phyloP scores from a whole-genome alignment of 2,329 filamentous ascomycete species.

The Aspergillus phoenicis region DNA sequence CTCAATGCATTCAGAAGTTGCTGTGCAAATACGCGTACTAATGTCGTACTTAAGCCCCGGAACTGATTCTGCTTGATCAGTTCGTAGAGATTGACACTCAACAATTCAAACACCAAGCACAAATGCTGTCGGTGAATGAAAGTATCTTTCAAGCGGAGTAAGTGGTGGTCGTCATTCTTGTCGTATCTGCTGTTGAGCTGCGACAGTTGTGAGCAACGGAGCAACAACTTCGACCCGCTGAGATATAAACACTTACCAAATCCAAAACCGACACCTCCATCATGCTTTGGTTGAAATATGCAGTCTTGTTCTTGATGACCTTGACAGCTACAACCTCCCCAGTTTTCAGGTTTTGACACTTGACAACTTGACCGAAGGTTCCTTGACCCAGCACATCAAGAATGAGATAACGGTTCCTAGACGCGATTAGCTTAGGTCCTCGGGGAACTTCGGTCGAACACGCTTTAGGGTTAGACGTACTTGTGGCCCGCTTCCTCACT shows the following conservation, averaged over 20 bases:
- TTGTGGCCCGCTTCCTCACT: constrained; percentile 98
- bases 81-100: constrained; percentile 97
- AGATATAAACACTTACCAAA: constrained; percentile 61
- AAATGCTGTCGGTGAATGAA: constrained; percentile 98
- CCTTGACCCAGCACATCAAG: constrained; percentile 95
- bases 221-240: constrained; percentile 4
- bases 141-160: constrained; percentile 91
- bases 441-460: too few relatives aligned
- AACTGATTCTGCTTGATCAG: constrained; percentile 99
- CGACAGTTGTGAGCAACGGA: constrained; percentile 24
- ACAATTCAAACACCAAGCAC: constrained; percentile 91
- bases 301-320: constrained; percentile 98
- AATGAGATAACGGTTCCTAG: constrained; percentile 90
- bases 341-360: constrained; percentile 97
- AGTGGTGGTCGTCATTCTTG: constrained; percentile 97
- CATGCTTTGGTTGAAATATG: constrained; percentile 99
- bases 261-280: constrained; percentile 99
- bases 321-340: constrained; percentile 98
- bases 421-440: neutral
- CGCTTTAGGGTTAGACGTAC: constrained; percentile 53
- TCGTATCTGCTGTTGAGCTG: constrained; percentile 97
- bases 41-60: constrained; percentile 90
- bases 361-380: constrained; percentile 97
- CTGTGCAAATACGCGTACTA: constrained; percentile 96
- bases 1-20: constrained; percentile 91